Evolutionary conservation across 495 filamentous ascomycete species (phyloP).

Genomic region (Penicillium silybi): DNA sequence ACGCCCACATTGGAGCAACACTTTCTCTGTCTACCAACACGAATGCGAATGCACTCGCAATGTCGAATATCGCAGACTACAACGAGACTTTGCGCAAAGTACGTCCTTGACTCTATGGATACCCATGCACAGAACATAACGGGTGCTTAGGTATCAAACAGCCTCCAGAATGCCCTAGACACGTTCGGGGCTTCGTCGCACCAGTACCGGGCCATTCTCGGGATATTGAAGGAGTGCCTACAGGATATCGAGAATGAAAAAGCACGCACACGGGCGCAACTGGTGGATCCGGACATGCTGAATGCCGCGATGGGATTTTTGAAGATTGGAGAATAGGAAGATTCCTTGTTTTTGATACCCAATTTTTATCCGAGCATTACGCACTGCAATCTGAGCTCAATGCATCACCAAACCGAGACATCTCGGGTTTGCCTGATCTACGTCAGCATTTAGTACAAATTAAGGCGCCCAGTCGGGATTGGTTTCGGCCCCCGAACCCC

Average conservation of each 20-base stretch:
- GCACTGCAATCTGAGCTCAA: background rate
- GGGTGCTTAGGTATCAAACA: conserved; percentile 34
- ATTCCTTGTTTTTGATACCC: conserved; percentile 8
- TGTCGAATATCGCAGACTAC: conserved; percentile 16
- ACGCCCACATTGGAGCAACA: background rate
- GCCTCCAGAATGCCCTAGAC: conserved; percentile 38
- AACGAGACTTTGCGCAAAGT: conserved; percentile 33
- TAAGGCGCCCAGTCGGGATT: no score
- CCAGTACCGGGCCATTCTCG: conserved; percentile 36
- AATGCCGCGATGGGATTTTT: conserved; percentile 40
- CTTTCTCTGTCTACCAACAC: background rate
- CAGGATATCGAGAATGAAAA: conserved; percentile 26
- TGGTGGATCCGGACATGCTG: conserved; percentile 33
- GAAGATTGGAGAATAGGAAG: conserved; percentile 26
- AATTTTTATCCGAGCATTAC: background rate
- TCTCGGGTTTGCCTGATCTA: background rate
- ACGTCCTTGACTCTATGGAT: background rate
- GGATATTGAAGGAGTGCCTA: conserved; percentile 36
- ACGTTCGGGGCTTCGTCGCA: conserved; percentile 39
- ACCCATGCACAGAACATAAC: background rate
- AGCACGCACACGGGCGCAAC: background rate
- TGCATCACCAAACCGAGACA: no score
- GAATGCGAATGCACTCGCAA: background rate
- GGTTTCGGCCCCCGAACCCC: no score
- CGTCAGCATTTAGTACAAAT: background rate